Evolutionary conservation across 2,329 filamentous ascomycete genomes (phyloP), one percentile per base, ranked within the genome.

Genomic region (Salinomyces thailandicus): DNA sequence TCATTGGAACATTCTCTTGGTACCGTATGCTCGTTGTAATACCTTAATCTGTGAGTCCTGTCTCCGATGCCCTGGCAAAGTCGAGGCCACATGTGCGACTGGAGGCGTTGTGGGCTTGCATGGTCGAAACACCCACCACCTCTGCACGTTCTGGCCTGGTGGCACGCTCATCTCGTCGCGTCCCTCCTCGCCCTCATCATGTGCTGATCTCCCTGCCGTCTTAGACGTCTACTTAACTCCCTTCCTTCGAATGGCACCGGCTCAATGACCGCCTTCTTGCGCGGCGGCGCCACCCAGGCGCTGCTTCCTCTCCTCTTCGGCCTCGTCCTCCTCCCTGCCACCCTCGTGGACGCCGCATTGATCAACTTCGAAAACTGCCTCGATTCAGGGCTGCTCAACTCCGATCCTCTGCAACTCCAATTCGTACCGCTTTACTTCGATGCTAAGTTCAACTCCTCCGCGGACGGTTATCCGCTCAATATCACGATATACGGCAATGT

Each of bases 401-500:
- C 71, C 31, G 62, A 64, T 38, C 52, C 68, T 6, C 73, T 65
- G 22, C 72, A 72, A 43, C 71, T 96, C 19, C 86, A 95, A 64
- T 94, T 89, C 66, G 68, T 77, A 9, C 87, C 91, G 2, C 60
- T 79, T 22, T 77, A 73, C 48, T 74, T 91, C 39, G 77, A 83
- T 51, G 89, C 84, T 38, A 63, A 65, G 14, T 93, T 93, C 65
- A 38, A 48, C 17, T 19, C 42, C 19, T 72, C 85, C 50, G 69
- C 72, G 18, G 58, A 72, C 4, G 69, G 64, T 34, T 76, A 87
- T 54, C 74, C 71, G 27, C 68, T 98, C 33, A 77, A 74, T 44
- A 66, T 95, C 37, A 91, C 78, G 1, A 73, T 94, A 31, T 96
- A 85, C 66, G 89, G 87, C 35, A 95, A 96, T 60, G 85, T 96